Base-by-base conservation (phyloP, 345 rosid genomes). In the Mangifera indica region DNA sequence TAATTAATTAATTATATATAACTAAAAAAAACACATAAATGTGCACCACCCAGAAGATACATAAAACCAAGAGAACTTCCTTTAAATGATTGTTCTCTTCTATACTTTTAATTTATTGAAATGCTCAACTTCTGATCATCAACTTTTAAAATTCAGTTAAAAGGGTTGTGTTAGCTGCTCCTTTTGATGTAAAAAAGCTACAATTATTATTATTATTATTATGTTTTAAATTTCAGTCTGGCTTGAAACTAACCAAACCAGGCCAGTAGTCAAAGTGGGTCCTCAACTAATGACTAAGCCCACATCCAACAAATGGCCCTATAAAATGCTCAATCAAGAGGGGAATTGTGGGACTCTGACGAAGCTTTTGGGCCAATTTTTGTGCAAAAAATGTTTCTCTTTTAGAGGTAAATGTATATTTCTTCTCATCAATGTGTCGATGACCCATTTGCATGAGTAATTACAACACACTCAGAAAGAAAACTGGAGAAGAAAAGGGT, bases 211-310 rank as follows among this genome's bases (percentile, higher is more conserved):
- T 3, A 0, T 22, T 4, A 5, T 22, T 68, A 37, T 4, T 21
- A 0, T 1, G 5, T 10, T n/a, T 5, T 37, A 34, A 3, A 59
- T 49, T 8, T 60, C 18, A 49, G 14, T 20, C 21, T 64, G 15
- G 17, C 69, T 51, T 60, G 20, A 63, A 72, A 60, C 42, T 45
- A 51, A 37, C n/a, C n/a, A 24, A 52, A 53, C 59, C 15, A 67
- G 69, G 79, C 75, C 61, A 61, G 21, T 68, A 53, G 84, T 78
- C 82, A 83, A 81, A 76, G 84, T 74, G 87, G 84, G 81, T 70
- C 86, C 79, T 66, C 57, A 12, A 3, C 63, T 66, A 71, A 66
- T 74, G 82, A 73, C 76, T 72, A 37, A 58, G 76, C 78, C 74
- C 81, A 66, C 72, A 60, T 14, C 48, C 25, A 65, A 74, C 46